phyloP scores from a whole-genome alignment of 345 rosid genomes.

The Syzygium jambos region DNA sequence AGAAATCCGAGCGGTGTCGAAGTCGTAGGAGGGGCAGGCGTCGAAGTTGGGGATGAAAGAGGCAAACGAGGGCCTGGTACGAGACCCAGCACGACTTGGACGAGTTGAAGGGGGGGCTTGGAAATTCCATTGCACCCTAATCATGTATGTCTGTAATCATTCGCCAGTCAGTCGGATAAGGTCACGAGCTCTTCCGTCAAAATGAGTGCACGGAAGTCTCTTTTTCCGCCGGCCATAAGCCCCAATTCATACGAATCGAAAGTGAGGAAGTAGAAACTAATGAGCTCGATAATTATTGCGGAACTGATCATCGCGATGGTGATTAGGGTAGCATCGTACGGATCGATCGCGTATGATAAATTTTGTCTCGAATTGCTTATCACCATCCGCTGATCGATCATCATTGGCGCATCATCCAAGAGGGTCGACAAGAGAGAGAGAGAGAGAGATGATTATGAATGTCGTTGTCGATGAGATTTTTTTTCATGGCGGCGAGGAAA shows the following conservation, averaged over 20 bases:
- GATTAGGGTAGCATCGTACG: fast-evolving
- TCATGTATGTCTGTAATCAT: background rate
- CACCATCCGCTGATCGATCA: background rate
- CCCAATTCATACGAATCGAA: background rate
- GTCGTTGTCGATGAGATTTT: background rate
- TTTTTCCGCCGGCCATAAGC: background rate
- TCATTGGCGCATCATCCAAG: background rate
- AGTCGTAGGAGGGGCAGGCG: no score
- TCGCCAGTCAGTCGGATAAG: no score
- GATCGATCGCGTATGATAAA: background rate
- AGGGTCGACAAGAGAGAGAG: background rate
- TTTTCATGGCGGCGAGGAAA: background rate
- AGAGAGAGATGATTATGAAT: background rate
- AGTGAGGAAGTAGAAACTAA: background rate
- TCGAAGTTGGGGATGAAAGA: no score
- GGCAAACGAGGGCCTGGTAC: background rate
- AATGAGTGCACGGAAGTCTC: background rate
- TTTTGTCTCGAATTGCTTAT: background rate
- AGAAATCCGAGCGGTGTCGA: no score
- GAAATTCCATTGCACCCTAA: background rate
- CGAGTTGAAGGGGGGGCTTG: background rate
- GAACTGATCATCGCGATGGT: background rate
- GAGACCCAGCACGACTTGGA: no score
- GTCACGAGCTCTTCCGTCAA: background rate
- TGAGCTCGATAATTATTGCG: background rate